A percentile compares a stretch with the other conserved stretches of the same genome.
Conservation (phyloP, 2,329 filamentous ascomycete genomes). For the Bipolaris cookei region DNA sequence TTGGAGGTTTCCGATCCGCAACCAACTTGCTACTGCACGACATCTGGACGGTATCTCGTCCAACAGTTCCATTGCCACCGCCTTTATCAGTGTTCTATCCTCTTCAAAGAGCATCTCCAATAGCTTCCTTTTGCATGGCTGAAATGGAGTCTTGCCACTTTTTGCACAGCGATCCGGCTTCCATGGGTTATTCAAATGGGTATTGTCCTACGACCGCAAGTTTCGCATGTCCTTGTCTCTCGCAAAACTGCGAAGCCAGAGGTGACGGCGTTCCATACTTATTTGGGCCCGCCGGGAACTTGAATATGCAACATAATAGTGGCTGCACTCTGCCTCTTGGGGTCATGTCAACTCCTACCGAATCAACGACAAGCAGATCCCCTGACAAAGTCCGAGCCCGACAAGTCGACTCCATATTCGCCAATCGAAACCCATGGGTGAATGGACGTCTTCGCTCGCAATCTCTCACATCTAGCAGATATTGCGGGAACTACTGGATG, state of each 20-base stretch:
- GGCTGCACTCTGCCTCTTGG: not conserved
- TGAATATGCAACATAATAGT: not conserved
- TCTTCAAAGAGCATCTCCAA: not conserved
- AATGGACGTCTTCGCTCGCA: not conserved
- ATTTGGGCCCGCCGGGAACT: not conserved
- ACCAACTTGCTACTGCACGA: too few relatives aligned
- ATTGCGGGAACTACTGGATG: not conserved
- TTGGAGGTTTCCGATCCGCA: too few relatives aligned
- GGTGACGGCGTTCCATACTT: not conserved
- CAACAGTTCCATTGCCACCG: too few relatives aligned
- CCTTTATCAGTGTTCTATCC: too few relatives aligned
- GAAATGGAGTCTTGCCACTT: too few relatives aligned
- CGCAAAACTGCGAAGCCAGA: not conserved
- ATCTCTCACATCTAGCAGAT: not conserved
- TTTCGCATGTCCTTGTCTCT: not conserved
- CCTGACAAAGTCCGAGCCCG: not conserved
- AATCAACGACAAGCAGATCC: not conserved
- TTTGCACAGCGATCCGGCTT: not conserved
- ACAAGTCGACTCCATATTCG: slow-evolving; percentile 3
- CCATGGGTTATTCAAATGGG: not conserved
- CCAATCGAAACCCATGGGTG: not conserved
- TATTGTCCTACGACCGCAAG: too few relatives aligned
- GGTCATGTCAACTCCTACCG: not conserved
- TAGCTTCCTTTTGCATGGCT: not conserved
- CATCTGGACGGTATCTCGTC: too few relatives aligned